A percentile compares a stretch with the other conserved stretches of the same genome.
phyloP scores from a whole-genome alignment of 78 protist species.

The Ministeria vibrans region DNA sequence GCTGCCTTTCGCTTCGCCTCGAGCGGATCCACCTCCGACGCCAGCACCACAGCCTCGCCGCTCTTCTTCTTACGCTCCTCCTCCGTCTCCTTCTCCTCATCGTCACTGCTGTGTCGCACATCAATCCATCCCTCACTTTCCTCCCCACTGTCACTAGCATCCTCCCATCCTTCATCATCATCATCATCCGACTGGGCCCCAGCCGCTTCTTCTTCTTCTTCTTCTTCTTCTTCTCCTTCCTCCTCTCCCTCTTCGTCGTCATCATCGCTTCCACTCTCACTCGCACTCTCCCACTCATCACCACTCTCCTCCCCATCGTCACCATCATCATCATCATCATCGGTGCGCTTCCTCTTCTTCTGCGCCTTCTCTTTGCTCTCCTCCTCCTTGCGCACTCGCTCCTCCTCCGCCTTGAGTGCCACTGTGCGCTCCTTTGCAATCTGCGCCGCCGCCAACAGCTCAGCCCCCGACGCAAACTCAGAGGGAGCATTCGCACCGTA shows the following conservation, averaged over 20 bases:
- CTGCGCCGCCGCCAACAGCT: neutral
- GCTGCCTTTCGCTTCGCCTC: too few relatives aligned
- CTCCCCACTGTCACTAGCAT: neutral
- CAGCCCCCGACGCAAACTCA: slow-evolving; percentile 2
- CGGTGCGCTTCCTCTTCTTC: slow-evolving; percentile 22
- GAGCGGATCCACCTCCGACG: too few relatives aligned
- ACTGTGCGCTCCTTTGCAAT: neutral
- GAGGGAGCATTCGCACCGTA: neutral
- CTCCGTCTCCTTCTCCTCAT: slow-evolving; percentile 16
- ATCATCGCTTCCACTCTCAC: slow-evolving; percentile 12
- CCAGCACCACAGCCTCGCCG: too few relatives aligned
- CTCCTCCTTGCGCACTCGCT: neutral
- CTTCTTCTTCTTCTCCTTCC: slow-evolving; percentile 9
- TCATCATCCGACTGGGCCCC: slow-evolving; percentile 21
- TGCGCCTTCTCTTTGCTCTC: neutral
- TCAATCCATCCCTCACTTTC: neutral
- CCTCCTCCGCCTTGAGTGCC: neutral
- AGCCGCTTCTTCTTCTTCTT: slow-evolving; percentile 2
- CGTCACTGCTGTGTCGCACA: slow-evolving; percentile 8
- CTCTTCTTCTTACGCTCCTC: slow-evolving; percentile 10
- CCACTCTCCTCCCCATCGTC: neutral
- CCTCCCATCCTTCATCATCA: slow-evolving; percentile 16
- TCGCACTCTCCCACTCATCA: slow-evolving; percentile 10
- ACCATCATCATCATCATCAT: slow-evolving; percentile 20
- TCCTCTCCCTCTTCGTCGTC: neutral